Conservation (phyloP, 257 asterid species). For the Handroanthus guayacan region DNA sequence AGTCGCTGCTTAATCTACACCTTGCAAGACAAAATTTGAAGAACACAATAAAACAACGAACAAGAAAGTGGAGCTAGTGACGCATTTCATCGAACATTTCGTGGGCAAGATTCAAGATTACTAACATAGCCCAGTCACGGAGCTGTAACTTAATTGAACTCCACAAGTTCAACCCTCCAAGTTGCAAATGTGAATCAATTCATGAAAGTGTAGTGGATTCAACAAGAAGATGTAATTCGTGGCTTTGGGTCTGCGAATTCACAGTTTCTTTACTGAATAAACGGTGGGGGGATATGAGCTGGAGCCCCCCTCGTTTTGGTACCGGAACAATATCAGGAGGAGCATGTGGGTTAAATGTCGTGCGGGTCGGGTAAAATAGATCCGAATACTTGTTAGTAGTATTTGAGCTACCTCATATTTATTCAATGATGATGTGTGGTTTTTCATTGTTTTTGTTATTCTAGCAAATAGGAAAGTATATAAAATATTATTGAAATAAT, state of each 20-base stretch:
- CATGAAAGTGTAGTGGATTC: not conserved
- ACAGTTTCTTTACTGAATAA: not conserved
- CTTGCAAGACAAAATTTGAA: conserved; percentile 17
- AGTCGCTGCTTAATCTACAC: conserved; percentile 23
- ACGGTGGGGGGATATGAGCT: not conserved
- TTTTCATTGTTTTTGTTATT: too few relatives aligned
- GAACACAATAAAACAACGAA: not conserved
- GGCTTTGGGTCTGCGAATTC: not conserved
- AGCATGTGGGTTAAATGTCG: not conserved
- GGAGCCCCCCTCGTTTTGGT: not conserved
- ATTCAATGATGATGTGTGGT: too few relatives aligned
- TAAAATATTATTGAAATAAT: too few relatives aligned
- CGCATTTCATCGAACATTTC: conserved; percentile 44
- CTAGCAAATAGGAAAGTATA: too few relatives aligned
- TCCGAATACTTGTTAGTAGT: too few relatives aligned
- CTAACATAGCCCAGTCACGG: not conserved
- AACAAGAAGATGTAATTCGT: not conserved
- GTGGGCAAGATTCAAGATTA: conserved; percentile 28
- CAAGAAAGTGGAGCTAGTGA: conserved; percentile 2
- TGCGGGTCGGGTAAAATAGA: not conserved
- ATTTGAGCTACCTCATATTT: too few relatives aligned
- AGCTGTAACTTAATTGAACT: conserved; percentile 2
- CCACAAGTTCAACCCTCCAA: not conserved
- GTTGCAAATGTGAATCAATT: not conserved
- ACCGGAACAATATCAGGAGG: not conserved